Evolutionary conservation across 495 filamentous ascomycete genomes (phyloP).

Genomic region (Physcia stellaris): DNA sequence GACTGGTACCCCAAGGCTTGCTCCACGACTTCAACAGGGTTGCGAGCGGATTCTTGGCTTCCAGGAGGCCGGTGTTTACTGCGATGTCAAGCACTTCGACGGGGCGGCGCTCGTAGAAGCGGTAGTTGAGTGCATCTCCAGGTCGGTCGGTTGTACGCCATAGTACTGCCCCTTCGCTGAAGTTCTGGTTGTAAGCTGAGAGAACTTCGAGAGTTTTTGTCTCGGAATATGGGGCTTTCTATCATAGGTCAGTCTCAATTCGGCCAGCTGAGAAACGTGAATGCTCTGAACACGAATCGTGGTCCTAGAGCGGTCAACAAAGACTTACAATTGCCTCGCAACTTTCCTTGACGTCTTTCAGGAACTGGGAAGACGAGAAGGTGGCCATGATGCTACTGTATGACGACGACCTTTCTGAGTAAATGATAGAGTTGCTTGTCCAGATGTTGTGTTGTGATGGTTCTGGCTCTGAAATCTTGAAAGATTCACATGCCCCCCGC

Average conservation of each 20-base stretch:
- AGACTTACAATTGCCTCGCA: background rate
- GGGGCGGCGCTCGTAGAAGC: constrained; percentile 9
- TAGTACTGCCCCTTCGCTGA: constrained; percentile 7
- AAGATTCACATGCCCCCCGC: too few relatives aligned
- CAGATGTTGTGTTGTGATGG: background rate
- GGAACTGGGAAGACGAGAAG: background rate
- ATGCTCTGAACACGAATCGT: background rate
- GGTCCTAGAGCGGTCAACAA: background rate
- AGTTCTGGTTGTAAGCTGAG: constrained; percentile 6
- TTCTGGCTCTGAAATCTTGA: background rate
- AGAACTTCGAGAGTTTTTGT: background rate
- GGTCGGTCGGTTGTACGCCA: constrained; percentile 8
- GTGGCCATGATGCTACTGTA: background rate
- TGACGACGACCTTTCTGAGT: background rate
- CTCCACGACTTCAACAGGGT: constrained; percentile 3
- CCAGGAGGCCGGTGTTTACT: background rate
- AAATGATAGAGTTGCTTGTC: background rate
- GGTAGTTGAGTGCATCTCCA: constrained; percentile 9
- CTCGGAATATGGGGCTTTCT: constrained; percentile 1
- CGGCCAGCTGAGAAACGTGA: background rate
- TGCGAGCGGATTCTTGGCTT: constrained; percentile 1
- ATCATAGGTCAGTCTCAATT: too few relatives aligned
- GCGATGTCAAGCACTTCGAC: constrained; percentile 4
- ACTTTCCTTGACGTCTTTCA: background rate
- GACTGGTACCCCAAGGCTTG: constrained; percentile 1